Conservation (phyloP, 2,329 filamentous ascomycete species). For the Aspergillus sp. region DNA sequence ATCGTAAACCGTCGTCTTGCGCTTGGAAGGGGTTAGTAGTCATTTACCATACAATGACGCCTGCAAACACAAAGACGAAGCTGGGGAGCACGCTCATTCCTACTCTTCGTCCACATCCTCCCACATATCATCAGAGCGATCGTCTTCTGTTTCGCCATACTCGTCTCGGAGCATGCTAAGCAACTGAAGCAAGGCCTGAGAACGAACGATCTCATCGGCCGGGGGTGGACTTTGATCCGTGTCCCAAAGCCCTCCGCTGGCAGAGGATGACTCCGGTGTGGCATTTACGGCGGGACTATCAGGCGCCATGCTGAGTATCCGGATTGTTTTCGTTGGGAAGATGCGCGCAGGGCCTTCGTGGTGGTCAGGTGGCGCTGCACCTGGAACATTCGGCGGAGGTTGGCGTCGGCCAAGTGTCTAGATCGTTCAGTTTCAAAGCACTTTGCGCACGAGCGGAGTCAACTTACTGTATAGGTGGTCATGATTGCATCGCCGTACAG, state of each 20-base stretch:
- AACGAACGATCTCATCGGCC: background rate
- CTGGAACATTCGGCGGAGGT: conserved; percentile 18
- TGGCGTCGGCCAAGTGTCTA: conserved; percentile 34
- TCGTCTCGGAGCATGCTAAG: conserved; percentile 1
- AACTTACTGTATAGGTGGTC: conserved; percentile 43
- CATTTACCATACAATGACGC: background rate
- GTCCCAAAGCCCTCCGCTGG: background rate
- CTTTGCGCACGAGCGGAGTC: background rate
- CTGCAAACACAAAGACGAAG: background rate
- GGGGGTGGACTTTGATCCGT: background rate
- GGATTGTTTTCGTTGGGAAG: conserved; percentile 43
- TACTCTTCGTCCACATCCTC: background rate
- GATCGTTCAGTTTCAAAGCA: conserved; percentile 13
- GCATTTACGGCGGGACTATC: background rate
- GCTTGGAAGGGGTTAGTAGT: background rate
- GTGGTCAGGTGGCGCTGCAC: conserved; percentile 15
- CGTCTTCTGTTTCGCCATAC: background rate
- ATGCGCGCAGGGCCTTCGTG: conserved; percentile 29
- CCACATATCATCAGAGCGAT: background rate
- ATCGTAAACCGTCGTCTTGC: background rate
- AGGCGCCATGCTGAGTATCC: conserved; percentile 40
- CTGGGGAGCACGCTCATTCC: background rate
- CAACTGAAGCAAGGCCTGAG: background rate
- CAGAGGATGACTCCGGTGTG: background rate
- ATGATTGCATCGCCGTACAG: conserved; percentile 50